Percentiles rank a stretch among this genome's conserved stretches.
Evolutionary conservation across 495 filamentous ascomycete species (phyloP).

Genomic region (Jackrogersella multiformis): DNA sequence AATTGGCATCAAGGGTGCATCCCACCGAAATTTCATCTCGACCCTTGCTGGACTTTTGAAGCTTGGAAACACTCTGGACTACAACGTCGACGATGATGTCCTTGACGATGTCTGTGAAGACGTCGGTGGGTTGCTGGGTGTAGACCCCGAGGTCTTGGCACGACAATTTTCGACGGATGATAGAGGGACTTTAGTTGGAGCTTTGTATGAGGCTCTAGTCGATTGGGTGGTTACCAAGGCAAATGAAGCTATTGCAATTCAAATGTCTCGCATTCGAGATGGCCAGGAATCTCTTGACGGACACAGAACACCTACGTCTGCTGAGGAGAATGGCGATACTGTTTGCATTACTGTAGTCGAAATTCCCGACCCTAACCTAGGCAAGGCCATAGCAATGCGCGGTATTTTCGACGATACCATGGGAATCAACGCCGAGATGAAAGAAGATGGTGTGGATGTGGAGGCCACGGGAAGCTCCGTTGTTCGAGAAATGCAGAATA

Average conservation of each 20-base stretch:
- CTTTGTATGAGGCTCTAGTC: slow-evolving; percentile 92
- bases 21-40: slow-evolving; percentile 81
- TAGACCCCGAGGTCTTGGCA: slow-evolving; percentile 85
- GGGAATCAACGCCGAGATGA: slow-evolving; percentile 98
- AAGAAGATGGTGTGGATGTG: slow-evolving; percentile 85
- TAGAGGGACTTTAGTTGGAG: slow-evolving; percentile 80
- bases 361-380: slow-evolving; percentile 78
- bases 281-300: slow-evolving; percentile 72
- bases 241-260: slow-evolving; percentile 84
- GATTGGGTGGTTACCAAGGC: slow-evolving; percentile 92
- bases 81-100: slow-evolving; percentile 84
- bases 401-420: slow-evolving; percentile 88
- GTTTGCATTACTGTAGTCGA: slow-evolving; percentile 91
- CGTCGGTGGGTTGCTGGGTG: slow-evolving; percentile 81
- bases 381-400: slow-evolving; percentile 85
- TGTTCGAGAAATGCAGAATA: slow-evolving; percentile 82
- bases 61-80: slow-evolving; percentile 87
- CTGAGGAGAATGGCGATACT: slow-evolving; percentile 78
- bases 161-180: slow-evolving; percentile 84
- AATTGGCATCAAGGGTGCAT: slow-evolving; percentile 89
- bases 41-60: slow-evolving; percentile 87
- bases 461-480: slow-evolving; percentile 76
- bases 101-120: slow-evolving; percentile 91
- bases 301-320: slow-evolving; percentile 66
- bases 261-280: slow-evolving; percentile 69